phyloP scores from a whole-genome alignment of 192 early-diverging fungal genomes.

The Backusella tuberculispora region DNA sequence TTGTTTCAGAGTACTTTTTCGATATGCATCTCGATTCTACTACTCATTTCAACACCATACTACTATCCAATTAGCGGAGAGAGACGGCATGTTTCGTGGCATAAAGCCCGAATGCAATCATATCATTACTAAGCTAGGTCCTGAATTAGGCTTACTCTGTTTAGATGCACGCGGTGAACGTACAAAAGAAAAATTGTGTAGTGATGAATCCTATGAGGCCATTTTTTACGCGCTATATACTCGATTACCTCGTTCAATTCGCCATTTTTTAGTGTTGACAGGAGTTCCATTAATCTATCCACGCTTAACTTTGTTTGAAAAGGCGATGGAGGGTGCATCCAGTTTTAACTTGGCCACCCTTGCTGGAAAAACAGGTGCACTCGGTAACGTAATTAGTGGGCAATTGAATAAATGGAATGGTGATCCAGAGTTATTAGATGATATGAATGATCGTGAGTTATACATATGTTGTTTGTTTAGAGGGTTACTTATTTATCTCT shows the following conservation, averaged over 20 bases:
- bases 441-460: conserved; percentile 74
- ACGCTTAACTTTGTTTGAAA: conserved; percentile 67
- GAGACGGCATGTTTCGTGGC: conserved; percentile 38
- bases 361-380: conserved; percentile 29
- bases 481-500: background rate
- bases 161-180: conserved; percentile 81
- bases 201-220: conserved; percentile 58
- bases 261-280: conserved; percentile 69
- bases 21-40: conserved; percentile 72
- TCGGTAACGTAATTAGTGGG: conserved; percentile 22
- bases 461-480: background rate
- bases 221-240: conserved; percentile 49
- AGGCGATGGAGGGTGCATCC: conserved; percentile 55
- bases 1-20: conserved; percentile 60
- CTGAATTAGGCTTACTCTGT: conserved; percentile 60
- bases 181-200: conserved; percentile 58
- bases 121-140: conserved; percentile 68
- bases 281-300: conserved; percentile 80
- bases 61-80: conserved; percentile 48
- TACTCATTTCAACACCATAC: conserved; percentile 82
- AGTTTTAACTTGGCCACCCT: conserved; percentile 34
- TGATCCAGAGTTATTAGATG: conserved; percentile 82
- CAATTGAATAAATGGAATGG: conserved; percentile 58
- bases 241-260: conserved; percentile 48
- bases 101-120: conserved; percentile 40